phyloP scores from a whole-genome alignment of 2,329 filamentous ascomycete species.

The Diaporthe amygdali region DNA sequence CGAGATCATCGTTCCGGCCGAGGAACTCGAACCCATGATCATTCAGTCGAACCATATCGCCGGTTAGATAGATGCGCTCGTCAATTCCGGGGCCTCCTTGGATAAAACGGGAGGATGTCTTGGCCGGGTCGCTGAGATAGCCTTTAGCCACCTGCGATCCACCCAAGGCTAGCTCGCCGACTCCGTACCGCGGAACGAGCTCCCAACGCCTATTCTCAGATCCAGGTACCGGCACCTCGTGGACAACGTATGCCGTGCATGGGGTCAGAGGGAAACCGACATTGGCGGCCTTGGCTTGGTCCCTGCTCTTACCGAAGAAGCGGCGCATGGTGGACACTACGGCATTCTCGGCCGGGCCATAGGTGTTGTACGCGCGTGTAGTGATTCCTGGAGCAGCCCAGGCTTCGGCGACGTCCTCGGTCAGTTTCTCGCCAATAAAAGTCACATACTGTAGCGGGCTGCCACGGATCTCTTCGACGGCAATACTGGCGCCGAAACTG shows the following conservation, averaged over 20 bases:
- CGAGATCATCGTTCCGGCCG: slow-evolving; percentile 25
- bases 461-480: slow-evolving; percentile 25
- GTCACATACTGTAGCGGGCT: slow-evolving; percentile 30
- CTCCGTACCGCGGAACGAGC: slow-evolving; percentile 11
- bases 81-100: slow-evolving; percentile 19
- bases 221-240: not conserved
- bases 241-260: slow-evolving; percentile 13
- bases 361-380: slow-evolving; percentile 18
- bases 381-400: slow-evolving; percentile 41
- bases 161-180: slow-evolving; percentile 19
- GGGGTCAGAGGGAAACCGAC: slow-evolving; percentile 17
- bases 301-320: not conserved
- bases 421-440: slow-evolving; percentile 41
- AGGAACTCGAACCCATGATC: slow-evolving; percentile 28
- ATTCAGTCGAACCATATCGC: slow-evolving; percentile 28
- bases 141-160: slow-evolving; percentile 28
- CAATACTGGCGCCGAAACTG: slow-evolving; percentile 24
- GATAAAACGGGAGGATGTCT: slow-evolving; percentile 24
- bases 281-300: slow-evolving; percentile 41
- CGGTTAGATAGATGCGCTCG: slow-evolving; percentile 28
- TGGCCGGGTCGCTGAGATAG: slow-evolving; percentile 17
- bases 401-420: slow-evolving; percentile 37
- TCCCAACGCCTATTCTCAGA: slow-evolving; percentile 10
- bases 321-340: slow-evolving; percentile 34
- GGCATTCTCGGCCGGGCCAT: slow-evolving; percentile 20